Conservation (phyloP, 169 alveolate genomes). For the Cryptosporidium ryanae region DNA sequence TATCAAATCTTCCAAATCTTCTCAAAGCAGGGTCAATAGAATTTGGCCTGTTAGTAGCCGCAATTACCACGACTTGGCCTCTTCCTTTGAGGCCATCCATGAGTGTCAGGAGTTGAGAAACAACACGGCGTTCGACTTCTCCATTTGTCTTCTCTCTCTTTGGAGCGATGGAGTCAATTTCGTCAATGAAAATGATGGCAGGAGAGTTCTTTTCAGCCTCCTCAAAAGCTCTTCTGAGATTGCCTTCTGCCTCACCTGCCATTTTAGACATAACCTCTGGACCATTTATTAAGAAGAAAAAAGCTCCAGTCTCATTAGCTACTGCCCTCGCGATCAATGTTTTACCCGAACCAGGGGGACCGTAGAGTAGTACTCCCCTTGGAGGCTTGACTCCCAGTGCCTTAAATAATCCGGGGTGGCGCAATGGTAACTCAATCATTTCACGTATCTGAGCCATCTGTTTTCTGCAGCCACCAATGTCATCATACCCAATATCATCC, state of each 20-base stretch:
- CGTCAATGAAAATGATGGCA: constrained; percentile 99
- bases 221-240: constrained; percentile 97
- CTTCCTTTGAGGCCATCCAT: constrained; percentile 99
- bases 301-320: constrained; percentile 99
- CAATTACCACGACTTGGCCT: constrained; percentile 98
- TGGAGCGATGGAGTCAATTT: constrained; percentile 99
- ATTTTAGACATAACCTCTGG: constrained; percentile 98
- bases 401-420: constrained; percentile 99
- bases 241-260: constrained; percentile 99
- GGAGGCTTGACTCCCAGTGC: constrained; percentile 99
- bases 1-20: constrained; percentile 98
- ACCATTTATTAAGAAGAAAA: constrained; percentile 95
- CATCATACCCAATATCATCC: constrained; percentile 99
- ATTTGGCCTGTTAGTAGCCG: constrained; percentile 98
- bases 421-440: constrained; percentile 98
- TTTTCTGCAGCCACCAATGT: constrained; percentile 99
- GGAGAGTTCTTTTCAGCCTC: constrained; percentile 99
- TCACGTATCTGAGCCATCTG: constrained; percentile 99
- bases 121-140: constrained; percentile 99
- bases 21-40: constrained; percentile 99
- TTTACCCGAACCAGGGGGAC: constrained; percentile 99
- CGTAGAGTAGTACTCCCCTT: constrained; percentile 98
- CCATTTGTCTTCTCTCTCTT: constrained; percentile 99
- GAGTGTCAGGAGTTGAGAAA: constrained; percentile 97
- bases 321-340: constrained; percentile 99